Base-by-base conservation (phyloP, 75 land plant genomes). In the Pseudotsuga menziesii region DNA sequence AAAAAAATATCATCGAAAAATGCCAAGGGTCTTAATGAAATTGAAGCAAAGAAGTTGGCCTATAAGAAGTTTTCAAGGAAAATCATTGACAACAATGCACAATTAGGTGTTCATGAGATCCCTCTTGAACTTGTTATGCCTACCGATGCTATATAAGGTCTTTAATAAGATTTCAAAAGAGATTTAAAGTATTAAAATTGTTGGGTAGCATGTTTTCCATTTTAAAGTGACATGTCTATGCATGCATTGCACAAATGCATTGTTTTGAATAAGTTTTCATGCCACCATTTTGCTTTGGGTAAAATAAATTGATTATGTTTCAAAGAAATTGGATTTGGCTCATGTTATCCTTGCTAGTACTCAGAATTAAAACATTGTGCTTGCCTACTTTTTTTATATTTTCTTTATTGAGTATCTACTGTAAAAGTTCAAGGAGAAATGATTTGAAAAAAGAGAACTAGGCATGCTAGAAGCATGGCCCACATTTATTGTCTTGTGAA, bases 1-100 rank as follows among this genome's bases (percentile, higher is more conserved):
- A 87, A 72, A 85, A 84, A 22, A 98, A 97, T 82, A 89, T 95
- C 15, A 81, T 88, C 57, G 99, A n/a, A 97, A 75, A 97, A 94
- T 85, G 83, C 88, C 2, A 97, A 97, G 86, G 41, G 72, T 63
- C 89, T 88, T 74, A 91, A 92, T 58, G 86, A 85, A 79, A 90
- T 88, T 75, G 98, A 94, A 74, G 86, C 87, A 61, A 93, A 97
- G 78, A 94, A 92, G 83, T 78, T 85, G 5, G 79, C 83, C 17
- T 83, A 89, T 57, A 97, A 90, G 87, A 92, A 88, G 80, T 89
- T 88, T 89, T 85, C 83, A 9, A 70, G 44, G 3, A 80, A 88
- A 41, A 55, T 20, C 44, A 84, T 81, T 78, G 96, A 91, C 11
- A 90, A 92, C 67, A 92, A 89, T 62, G 85, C 91, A 32, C 87